These are phyloP conservation scores for Cunninghamia lanceolata DNA, from an alignment of 75 land plant species.

Conservation along the genomic window DNA sequence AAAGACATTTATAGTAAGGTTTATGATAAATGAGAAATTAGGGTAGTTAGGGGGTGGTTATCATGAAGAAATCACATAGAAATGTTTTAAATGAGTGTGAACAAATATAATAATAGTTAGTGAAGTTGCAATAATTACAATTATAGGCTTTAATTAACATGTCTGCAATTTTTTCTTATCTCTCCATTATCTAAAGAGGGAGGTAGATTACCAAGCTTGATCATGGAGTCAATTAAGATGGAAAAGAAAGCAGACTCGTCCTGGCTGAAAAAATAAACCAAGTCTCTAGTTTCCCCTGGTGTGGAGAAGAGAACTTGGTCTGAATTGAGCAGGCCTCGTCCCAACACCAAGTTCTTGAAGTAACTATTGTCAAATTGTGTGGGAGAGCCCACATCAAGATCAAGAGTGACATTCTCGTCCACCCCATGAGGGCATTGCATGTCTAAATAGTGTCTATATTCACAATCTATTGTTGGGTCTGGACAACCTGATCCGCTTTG, in stretches of 20 bases:
- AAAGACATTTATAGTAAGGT: too few relatives aligned
- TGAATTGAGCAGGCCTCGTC: constrained; percentile 57
- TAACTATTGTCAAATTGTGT: constrained; percentile 51
- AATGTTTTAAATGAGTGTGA: too few relatives aligned
- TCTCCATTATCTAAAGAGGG: constrained; percentile 40
- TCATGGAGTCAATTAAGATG: constrained; percentile 52
- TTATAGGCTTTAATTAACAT: constrained; percentile 16
- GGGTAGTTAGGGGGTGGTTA: too few relatives aligned
- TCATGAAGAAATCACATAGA: too few relatives aligned
- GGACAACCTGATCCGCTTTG: constrained; percentile 63
- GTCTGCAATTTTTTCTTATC: constrained; percentile 48
- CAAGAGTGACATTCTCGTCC: constrained; percentile 48
- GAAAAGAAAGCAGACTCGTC: constrained; percentile 41
- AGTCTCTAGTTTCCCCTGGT: constrained; percentile 22
- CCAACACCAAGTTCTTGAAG: constrained; percentile 55
- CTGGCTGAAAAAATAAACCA: constrained; percentile 33
- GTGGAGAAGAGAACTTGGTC: constrained; percentile 50
- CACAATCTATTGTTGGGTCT: constrained; percentile 49
- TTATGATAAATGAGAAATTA: too few relatives aligned
- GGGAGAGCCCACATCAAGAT: constrained; percentile 47
- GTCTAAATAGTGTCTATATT: constrained; percentile 36
- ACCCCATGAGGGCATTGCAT: constrained; percentile 53
- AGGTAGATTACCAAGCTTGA: constrained; percentile 53
- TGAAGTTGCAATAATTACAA: neutral
- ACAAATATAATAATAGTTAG: too few relatives aligned